These are phyloP conservation scores for Chytriomyces sp. DNA, from an alignment of 192 early-diverging fungal genomes.

Conservation along the genomic window DNA sequence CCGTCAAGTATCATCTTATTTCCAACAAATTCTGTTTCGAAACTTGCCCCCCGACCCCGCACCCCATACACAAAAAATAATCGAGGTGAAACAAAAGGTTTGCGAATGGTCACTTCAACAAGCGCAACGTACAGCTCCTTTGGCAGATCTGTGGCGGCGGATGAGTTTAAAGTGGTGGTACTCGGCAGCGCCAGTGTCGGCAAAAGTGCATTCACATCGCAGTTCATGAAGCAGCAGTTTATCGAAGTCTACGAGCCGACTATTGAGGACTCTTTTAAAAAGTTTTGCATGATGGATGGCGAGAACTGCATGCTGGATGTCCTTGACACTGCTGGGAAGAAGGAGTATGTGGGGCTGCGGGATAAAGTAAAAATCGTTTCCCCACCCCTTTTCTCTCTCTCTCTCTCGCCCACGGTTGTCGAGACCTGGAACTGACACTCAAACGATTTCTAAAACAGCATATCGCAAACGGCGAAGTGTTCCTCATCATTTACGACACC, in stretches of 20 bases:
- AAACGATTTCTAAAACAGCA: no score
- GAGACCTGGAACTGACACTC: no score
- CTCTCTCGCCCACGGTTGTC: no score
- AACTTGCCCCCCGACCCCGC: no score
- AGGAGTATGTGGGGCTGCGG: slow-evolving; percentile 66
- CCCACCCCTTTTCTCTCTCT: no score
- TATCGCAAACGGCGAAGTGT: slow-evolving; percentile 80
- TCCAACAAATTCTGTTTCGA: no score
- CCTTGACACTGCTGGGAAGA: slow-evolving; percentile 86
- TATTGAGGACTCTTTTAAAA: slow-evolving; percentile 69
- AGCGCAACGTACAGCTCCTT: no score
- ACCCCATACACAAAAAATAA: no score
- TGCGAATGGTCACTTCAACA: no score
- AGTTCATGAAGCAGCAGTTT: slow-evolving; percentile 82
- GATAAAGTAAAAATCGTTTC: slow-evolving; percentile 43
- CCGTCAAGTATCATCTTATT: no score
- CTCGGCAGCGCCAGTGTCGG: not conserved
- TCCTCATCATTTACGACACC: slow-evolving; percentile 79
- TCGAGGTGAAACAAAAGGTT: no score
- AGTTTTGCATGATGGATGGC: slow-evolving; percentile 78
- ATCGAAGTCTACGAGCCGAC: slow-evolving; percentile 56
- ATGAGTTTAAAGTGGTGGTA: not conserved
- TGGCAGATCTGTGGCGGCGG: no score
- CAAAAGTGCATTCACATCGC: slow-evolving; percentile 56
- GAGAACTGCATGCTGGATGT: slow-evolving; percentile 75